A percentile compares a stretch with the other conserved stretches of the same genome.
Evolutionary conservation across 2,329 filamentous ascomycete genomes (phyloP).

Genomic region (Colletotrichum scovillei): DNA sequence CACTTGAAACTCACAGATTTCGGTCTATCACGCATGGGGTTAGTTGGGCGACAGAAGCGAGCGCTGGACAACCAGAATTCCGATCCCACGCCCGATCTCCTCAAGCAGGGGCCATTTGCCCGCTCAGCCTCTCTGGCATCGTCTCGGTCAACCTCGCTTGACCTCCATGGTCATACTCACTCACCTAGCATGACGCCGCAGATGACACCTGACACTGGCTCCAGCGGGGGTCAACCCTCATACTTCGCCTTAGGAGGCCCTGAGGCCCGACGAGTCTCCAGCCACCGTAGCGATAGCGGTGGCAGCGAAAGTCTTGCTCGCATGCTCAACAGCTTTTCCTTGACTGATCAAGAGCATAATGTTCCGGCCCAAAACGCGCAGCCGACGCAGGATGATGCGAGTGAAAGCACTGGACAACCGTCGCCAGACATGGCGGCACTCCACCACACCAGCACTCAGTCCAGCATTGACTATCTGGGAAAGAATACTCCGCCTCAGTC

Average conservation of each 20-base stretch:
- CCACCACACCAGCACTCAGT: slow-evolving; percentile 61
- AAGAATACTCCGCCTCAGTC: slow-evolving; percentile 71
- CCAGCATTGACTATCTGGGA: slow-evolving; percentile 60
- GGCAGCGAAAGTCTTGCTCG: slow-evolving; percentile 86
- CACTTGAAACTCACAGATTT: slow-evolving; percentile 98
- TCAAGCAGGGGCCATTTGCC: slow-evolving; percentile 92
- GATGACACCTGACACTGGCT: slow-evolving; percentile 78
- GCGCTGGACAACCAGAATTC: slow-evolving; percentile 80
- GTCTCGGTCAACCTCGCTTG: slow-evolving; percentile 92
- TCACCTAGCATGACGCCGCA: slow-evolving; percentile 89
- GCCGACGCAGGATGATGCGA: slow-evolving; percentile 79
- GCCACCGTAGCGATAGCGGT: slow-evolving; percentile 90
- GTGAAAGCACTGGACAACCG: slow-evolving; percentile 75
- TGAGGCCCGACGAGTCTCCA: slow-evolving; percentile 73
- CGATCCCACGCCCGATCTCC: slow-evolving; percentile 89
- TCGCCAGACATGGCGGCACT: slow-evolving; percentile 82
- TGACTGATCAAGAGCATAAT: slow-evolving; percentile 68
- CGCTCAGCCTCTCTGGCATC: slow-evolving; percentile 87
- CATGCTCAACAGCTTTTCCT: slow-evolving; percentile 84
- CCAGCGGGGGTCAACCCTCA: slow-evolving; percentile 82
- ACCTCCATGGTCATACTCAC: slow-evolving; percentile 77
- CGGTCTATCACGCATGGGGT: slow-evolving; percentile 94
- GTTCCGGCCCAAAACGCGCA: slow-evolving; percentile 58
- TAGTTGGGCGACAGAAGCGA: slow-evolving; percentile 95
- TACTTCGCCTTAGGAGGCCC: slow-evolving; percentile 83